Evolutionary conservation across 768 basidiomycete species (phyloP), one percentile per base, ranked within the genome.

Genomic region (Calocera viscosa): DNA sequence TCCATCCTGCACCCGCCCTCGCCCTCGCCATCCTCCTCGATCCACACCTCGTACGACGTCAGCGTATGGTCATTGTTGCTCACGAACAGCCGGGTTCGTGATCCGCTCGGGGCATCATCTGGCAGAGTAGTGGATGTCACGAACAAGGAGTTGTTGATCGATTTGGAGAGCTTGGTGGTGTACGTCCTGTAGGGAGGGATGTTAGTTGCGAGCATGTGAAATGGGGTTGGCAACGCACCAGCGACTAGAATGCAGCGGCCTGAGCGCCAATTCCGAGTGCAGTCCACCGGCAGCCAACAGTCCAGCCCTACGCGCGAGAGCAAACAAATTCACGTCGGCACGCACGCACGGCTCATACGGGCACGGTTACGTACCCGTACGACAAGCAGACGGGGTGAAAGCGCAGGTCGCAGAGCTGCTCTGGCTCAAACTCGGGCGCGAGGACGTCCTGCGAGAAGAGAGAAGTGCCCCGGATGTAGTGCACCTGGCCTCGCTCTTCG

Each of bases 31-130:
- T 47, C 43, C 43, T 63, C 28, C 63, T 53, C 35, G 40, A 41
- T 19, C 34, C 87, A 82, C 14, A 94, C 78, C 65, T 90, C 86
- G 73, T 88, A 94, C 72, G 94, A 85, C 74, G 86, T 88, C 72
- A 95, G 84, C 0, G 84, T 83, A 65, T 82, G 81, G 72, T 94
- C 92, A 74, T 96, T 96, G 73, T 94, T 94, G 77, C 87, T 89
- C 68, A 94, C 84, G 28, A 85, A 82, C 49, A 94, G 80, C 8
- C 91, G 80, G 11, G 53, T 60, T 22, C 53, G 11, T 0, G 91
- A 91, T 71, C 91, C 89, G 10, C 82, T 80, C 73, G 87, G 77
- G 24, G 86, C 83, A 35, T 80, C 78, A 11, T 84, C 82, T 38
- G 88, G 76, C 70, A 80, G 84, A 68, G 88, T 76, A 1, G 78